A percentile compares a stretch with the other conserved stretches of the same genome.
Conservation (phyloP, 2,329 filamentous ascomycete species). For the Rosellinia necatrix region DNA sequence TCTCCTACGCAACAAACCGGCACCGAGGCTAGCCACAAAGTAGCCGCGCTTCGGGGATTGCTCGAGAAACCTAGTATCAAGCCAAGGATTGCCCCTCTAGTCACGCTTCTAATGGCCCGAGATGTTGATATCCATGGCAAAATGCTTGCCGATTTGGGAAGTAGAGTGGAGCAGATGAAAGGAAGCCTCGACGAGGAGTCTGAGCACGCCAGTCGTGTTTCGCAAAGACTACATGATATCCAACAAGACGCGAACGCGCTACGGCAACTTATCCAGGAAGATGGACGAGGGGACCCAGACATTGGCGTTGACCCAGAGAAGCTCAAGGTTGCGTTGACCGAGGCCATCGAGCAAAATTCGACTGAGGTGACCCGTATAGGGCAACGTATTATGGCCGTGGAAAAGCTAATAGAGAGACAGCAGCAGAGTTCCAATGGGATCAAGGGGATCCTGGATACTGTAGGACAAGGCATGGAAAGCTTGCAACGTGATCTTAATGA, state of each 20-base stretch:
- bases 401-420: conserved; percentile 2
- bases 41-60: conserved; percentile 16
- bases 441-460: background rate
- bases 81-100: conserved; percentile 23
- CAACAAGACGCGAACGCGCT: conserved; percentile 15
- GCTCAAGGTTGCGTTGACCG: conserved; percentile 1
- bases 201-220: background rate
- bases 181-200: background rate
- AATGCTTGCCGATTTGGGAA: conserved; percentile 9
- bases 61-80: conserved; percentile 26
- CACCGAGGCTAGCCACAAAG: conserved; percentile 12
- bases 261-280: conserved; percentile 10
- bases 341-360: background rate
- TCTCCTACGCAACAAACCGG: conserved; percentile 16
- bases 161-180: conserved; percentile 7
- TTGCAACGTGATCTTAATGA: background rate
- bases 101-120: conserved; percentile 28
- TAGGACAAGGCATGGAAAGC: background rate
- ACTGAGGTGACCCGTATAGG: background rate
- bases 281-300: background rate
- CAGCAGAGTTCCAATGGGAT: background rate
- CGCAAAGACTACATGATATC: conserved; percentile 2
- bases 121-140: conserved; percentile 26
- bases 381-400: background rate
- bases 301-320: background rate